Evolutionary conservation across 768 basidiomycete genomes (phyloP).

Genomic region (Amanita rimosa): DNA sequence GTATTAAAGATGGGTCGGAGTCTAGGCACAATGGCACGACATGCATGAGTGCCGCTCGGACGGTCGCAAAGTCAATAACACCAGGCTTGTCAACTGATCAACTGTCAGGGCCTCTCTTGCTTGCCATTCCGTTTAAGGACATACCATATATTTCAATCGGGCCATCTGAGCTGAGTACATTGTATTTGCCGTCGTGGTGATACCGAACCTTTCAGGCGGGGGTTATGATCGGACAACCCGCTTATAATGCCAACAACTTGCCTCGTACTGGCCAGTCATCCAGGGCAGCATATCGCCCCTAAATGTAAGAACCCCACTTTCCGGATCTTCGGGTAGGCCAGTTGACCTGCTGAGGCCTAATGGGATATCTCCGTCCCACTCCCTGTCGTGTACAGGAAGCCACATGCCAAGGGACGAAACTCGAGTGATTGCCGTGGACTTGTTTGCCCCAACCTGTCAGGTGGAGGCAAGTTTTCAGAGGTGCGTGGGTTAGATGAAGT

Average conservation of each 20-base stretch:
- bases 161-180: constrained; percentile 79
- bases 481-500: constrained; percentile 1
- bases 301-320: constrained; percentile 63
- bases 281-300: constrained; percentile 75
- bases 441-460: constrained; percentile 75
- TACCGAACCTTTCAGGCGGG: constrained; percentile 53
- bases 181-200: constrained; percentile 96
- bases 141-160: constrained; percentile 85
- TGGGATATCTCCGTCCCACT: constrained; percentile 87
- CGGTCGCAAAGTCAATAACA: constrained; percentile 49
- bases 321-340: constrained; percentile 28
- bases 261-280: constrained; percentile 80
- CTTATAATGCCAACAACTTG: constrained; percentile 18
- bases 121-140: constrained; percentile 15
- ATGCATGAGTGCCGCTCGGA: constrained; percentile 56
- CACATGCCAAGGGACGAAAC: constrained; percentile 84
- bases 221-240: not conserved
- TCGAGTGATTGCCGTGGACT: constrained; percentile 71
- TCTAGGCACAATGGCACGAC: constrained; percentile 85
- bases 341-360: constrained; percentile 30
- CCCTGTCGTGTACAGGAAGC: constrained; percentile 84
- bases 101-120: not conserved
- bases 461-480: constrained; percentile 5
- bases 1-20: constrained; percentile 73
- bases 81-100: constrained; percentile 30